A percentile compares a stretch with the other conserved stretches of the same genome.
Conservation (phyloP, 495 filamentous ascomycete species). For the Chaetomium tenue region DNA sequence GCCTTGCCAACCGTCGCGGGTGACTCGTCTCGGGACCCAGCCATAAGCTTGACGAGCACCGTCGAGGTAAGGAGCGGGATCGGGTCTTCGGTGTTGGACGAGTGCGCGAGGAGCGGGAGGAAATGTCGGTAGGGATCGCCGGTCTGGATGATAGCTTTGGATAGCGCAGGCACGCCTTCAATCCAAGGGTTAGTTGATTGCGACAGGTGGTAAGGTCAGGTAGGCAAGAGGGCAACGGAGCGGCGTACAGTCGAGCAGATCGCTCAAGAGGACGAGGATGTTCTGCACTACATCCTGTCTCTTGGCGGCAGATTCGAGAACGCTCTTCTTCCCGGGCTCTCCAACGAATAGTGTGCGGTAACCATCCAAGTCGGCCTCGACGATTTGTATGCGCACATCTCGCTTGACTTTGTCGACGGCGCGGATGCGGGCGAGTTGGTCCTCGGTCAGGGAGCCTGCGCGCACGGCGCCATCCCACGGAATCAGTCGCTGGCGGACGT, state of each 20-base stretch:
- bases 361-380: slow-evolving; percentile 73
- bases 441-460: slow-evolving; percentile 88
- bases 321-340: slow-evolving; percentile 61
- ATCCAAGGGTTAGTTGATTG: slow-evolving; percentile 23
- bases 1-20: slow-evolving; percentile 63
- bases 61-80: slow-evolving; percentile 87
- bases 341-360: slow-evolving; percentile 81
- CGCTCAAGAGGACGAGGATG: slow-evolving; percentile 82
- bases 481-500: slow-evolving; percentile 90
- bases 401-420: slow-evolving; percentile 95
- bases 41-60: slow-evolving; percentile 79
- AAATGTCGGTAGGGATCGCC: slow-evolving; percentile 80
- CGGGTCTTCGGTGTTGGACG: slow-evolving; percentile 76
- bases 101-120: slow-evolving; percentile 78
- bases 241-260: slow-evolving; percentile 77
- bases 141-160: slow-evolving; percentile 69
- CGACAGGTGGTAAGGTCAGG: background rate
- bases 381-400: slow-evolving; percentile 70
- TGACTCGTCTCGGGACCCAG: slow-evolving; percentile 60
- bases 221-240: background rate
- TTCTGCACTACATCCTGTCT: slow-evolving; percentile 89
- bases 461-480: slow-evolving; percentile 97
- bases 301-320: slow-evolving; percentile 75
- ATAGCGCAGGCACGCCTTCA: slow-evolving; percentile 74
- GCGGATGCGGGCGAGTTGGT: slow-evolving; percentile 93